Percentiles rank a stretch among this genome's conserved stretches.
Evolutionary conservation across 2,329 filamentous ascomycete genomes (phyloP).

Genomic region (Thermothelomyces thermophilus): DNA sequence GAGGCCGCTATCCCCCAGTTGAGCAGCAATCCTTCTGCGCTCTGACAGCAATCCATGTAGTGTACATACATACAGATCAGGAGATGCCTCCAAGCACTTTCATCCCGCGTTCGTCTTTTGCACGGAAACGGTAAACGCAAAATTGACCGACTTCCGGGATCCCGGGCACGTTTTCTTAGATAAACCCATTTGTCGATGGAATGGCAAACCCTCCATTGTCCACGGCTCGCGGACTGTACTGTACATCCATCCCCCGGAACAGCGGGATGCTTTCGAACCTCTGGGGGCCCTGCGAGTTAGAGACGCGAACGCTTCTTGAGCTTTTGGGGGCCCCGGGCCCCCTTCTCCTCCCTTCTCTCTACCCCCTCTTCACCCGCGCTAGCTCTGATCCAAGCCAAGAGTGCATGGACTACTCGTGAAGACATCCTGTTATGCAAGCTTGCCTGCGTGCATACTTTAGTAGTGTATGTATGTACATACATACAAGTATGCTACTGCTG

Average conservation of each 20-base stretch:
- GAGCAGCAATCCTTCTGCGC: slow-evolving; percentile 1
- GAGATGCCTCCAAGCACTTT: not conserved
- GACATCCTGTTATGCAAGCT: not conserved
- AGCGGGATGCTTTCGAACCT: not conserved
- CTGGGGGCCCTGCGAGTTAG: no score
- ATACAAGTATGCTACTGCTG: no score
- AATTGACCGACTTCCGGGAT: slow-evolving; percentile 1
- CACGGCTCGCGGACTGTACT: slow-evolving; percentile 1
- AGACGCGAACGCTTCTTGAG: no score
- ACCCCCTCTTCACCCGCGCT: not conserved
- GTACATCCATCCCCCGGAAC: no score
- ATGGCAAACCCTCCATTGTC: not conserved
- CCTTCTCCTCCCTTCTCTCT: no score
- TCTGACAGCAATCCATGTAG: not conserved
- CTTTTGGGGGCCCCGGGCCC: no score
- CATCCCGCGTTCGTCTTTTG: not conserved
- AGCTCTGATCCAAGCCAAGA: no score
- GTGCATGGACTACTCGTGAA: not conserved
- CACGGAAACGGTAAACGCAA: not conserved
- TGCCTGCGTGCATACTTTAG: no score
- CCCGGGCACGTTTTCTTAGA: slow-evolving; percentile 7
- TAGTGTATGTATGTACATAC: no score
- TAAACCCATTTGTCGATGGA: not conserved
- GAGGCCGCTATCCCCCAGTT: slow-evolving; percentile 8
- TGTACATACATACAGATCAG: no score